Evolutionary conservation across 192 early-diverging fungal genomes (phyloP).

Genomic region (Lobulomyces angularis): DNA sequence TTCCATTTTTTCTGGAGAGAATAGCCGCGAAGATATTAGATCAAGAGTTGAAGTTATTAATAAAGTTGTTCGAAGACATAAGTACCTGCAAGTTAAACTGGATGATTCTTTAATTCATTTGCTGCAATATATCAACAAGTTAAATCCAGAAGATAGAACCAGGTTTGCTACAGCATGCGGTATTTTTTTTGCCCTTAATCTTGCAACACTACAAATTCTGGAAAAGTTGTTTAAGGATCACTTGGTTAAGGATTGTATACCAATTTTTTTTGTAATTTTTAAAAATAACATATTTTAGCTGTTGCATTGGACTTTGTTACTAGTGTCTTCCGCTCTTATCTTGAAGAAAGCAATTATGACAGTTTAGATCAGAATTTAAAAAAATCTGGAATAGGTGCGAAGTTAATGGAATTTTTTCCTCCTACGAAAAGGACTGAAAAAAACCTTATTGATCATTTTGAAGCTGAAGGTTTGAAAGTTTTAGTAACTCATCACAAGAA

Average conservation of each 20-base stretch:
- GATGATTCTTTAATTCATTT: conserved; percentile 76
- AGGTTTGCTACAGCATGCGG: conserved; percentile 72
- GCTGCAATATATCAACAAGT: conserved; percentile 84
- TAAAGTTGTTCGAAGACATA: conserved; percentile 84
- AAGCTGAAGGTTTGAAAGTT: conserved; percentile 80
- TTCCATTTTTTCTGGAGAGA: conserved; percentile 60
- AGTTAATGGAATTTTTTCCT: conserved; percentile 83
- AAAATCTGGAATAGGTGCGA: conserved; percentile 57
- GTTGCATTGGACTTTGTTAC: conserved; percentile 74
- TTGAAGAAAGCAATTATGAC: conserved; percentile 61
- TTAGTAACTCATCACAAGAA: conserved; percentile 71
- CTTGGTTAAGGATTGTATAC: conserved; percentile 75
- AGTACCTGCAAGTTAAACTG: conserved; percentile 78
- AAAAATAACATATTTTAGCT: conserved; percentile 27
- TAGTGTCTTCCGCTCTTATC: conserved; percentile 63
- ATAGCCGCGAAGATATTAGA: conserved; percentile 54
- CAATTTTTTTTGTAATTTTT: neutral
- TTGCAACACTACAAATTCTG: conserved; percentile 61
- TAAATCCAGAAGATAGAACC: conserved; percentile 57
- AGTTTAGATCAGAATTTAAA: conserved; percentile 61
- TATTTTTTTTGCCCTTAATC: conserved; percentile 52
- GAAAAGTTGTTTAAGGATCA: conserved; percentile 79
- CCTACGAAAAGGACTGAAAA: conserved; percentile 79
- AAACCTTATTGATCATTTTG: conserved; percentile 81
- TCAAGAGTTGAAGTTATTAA: conserved; percentile 74